Conservation (phyloP, 352 stramenopile species). For the Globisporangium ultimum region DNA sequence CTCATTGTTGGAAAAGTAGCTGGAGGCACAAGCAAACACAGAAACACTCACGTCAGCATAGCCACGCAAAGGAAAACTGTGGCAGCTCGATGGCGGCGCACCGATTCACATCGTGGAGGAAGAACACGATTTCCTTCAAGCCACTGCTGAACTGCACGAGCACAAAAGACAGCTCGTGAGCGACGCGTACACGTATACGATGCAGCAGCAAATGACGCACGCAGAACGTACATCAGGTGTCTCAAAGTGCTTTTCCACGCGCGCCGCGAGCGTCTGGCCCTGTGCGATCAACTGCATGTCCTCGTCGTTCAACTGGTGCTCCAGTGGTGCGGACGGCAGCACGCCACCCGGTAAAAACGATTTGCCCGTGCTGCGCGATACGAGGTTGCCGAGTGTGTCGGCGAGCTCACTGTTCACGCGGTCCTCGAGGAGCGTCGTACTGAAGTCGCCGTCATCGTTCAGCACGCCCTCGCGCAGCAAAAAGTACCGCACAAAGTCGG, state of each 20-base stretch:
- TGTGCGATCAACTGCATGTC: constrained; percentile 56
- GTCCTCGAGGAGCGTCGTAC: constrained; percentile 81
- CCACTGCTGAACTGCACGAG: constrained; percentile 54
- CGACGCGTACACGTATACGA: too few relatives aligned
- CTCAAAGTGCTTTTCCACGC: constrained; percentile 58
- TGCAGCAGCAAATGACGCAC: constrained; percentile 2
- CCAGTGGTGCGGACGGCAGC: constrained; percentile 32
- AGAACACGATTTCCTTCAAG: constrained; percentile 75
- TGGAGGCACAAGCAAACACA: constrained; percentile 12
- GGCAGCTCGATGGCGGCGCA: constrained; percentile 13
- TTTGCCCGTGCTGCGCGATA: constrained; percentile 69
- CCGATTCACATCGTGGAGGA: constrained; percentile 79
- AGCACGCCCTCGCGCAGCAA: constrained; percentile 91
- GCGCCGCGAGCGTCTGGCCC: constrained; percentile 39
- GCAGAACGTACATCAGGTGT: constrained; percentile 55
- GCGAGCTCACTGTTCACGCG: constrained; percentile 96
- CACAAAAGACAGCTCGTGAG: neutral
- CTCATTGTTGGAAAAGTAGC: constrained; percentile 77
- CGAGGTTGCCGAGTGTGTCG: constrained; percentile 89
- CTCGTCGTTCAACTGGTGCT: constrained; percentile 27
- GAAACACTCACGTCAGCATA: too few relatives aligned
- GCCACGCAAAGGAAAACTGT: too few relatives aligned
- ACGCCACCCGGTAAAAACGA: constrained; percentile 52
- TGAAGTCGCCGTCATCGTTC: constrained; percentile 94
- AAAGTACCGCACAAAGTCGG: constrained; percentile 94